Base-by-base conservation (phyloP, 257 asterid genomes). In the Plantago elongata region DNA sequence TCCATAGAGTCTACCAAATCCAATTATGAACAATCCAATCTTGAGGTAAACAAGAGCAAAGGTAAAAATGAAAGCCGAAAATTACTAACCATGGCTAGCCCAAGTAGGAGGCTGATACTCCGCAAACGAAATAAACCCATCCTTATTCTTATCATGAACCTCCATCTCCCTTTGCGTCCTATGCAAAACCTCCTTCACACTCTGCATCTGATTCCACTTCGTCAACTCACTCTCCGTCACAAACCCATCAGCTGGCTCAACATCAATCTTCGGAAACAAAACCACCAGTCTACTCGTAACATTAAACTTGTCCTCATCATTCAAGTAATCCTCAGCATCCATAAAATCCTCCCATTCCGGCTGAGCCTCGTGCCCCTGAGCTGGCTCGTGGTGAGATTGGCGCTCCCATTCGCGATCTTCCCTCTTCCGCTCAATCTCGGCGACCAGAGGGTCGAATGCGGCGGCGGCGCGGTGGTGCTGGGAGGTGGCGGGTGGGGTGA, bases 51-150 rank as follows among this genome's bases (percentile, higher is more conserved):
- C 40, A 34, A 34, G 40, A 56, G 12, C 34, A 65, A n/a, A 9
- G 11, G 14, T 18, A 18, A 6, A 3, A 15, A 9, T 1, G 5
- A 43, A 14, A 57, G 57, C 5, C 3, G 34, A 4, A 17, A 30
- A 57, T 9, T 43, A 74, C 5, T 74, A 46, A 91, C 95, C 98
- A 44, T 93, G 77, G 50, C 62, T 70, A 55, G 74, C 89, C 97
- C 96, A 88, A 29, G 77, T 80, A n/a, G 99, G 99, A 12, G 97
- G 90, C 72, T 92, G 95, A 40, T 92, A 92, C 87, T 92, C 99
- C 0, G 80, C 45, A 34, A 78, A 84, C 10, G 96, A 84, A 61
- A 92, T 83, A 62, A 81, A 72, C 2, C 94, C 99, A 81, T 92
- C 99, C 61, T 83, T 88, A 62, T 89, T 83, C 66, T 77, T 89